Percentiles rank a stretch among this genome's conserved stretches.
Conservation (phyloP, 352 stramenopile genomes). For the Phytophthora cajani region DNA sequence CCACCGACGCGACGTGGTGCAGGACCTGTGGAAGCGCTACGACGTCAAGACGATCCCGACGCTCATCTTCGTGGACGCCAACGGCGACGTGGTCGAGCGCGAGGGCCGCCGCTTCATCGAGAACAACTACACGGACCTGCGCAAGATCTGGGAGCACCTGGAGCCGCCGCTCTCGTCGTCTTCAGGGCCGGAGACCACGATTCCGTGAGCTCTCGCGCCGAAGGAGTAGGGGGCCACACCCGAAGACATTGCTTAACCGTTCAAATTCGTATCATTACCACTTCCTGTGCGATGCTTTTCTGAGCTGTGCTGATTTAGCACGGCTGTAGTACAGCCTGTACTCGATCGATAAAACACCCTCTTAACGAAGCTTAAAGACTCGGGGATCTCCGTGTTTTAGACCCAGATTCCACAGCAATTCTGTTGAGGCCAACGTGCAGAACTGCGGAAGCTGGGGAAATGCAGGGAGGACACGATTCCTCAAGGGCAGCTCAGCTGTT, state of each 20-base stretch:
- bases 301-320: background rate
- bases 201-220: conserved; percentile 25
- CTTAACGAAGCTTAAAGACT: too few species aligned
- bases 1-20: conserved; percentile 51
- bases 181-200: conserved; percentile 23
- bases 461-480: too few species aligned
- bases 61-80: conserved; percentile 71
- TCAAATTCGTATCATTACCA: background rate
- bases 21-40: conserved; percentile 72
- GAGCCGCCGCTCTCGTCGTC: conserved; percentile 24
- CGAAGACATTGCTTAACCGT: background rate
- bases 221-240: background rate
- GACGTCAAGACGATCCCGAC: conserved; percentile 74
- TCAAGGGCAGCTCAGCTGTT: too few species aligned
- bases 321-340: background rate
- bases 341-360: background rate
- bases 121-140: conserved; percentile 67
- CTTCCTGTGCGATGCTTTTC: background rate
- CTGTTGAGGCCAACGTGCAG: too few species aligned
- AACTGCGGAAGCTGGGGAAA: too few species aligned
- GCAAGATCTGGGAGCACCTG: conserved; percentile 67
- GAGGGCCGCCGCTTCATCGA: conserved; percentile 69
- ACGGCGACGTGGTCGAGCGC: conserved; percentile 66
- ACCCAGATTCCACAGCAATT: too few species aligned
- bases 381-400: too few species aligned